Conservation (phyloP, 2,329 filamentous ascomycete species). For the Elsinoe fawcettii region DNA sequence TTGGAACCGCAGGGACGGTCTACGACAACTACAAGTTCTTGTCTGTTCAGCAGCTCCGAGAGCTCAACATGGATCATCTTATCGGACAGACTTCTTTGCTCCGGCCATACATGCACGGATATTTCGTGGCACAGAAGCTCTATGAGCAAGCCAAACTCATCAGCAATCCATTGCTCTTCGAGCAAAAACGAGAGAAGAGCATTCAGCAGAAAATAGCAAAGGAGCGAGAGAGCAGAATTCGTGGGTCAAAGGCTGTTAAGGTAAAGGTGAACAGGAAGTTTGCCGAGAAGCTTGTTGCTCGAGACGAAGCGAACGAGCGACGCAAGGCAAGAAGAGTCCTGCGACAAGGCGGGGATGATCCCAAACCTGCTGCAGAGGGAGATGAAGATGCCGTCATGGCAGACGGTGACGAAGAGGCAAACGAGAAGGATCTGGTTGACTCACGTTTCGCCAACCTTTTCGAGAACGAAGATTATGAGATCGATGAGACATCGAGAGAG, state of each 20-base stretch:
- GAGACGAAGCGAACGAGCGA: conserved; percentile 59
- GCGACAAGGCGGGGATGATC: conserved; percentile 53
- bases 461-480: conserved; percentile 83
- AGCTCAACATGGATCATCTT: conserved; percentile 78
- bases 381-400: conserved; percentile 53
- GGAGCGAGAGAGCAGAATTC: conserved; percentile 87
- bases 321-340: conserved; percentile 41
- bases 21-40: conserved; percentile 99
- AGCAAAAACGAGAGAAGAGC: conserved; percentile 83
- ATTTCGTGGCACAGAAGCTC: conserved; percentile 89
- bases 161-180: conserved; percentile 86
- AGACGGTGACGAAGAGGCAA: conserved; percentile 42
- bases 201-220: conserved; percentile 95
- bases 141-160: conserved; percentile 94
- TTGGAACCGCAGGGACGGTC: conserved; percentile 55
- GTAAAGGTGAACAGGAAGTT: conserved; percentile 81
- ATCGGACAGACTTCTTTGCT: conserved; percentile 84
- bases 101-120: conserved; percentile 97
- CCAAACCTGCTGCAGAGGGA: conserved; percentile 20
- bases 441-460: conserved; percentile 82
- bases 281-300: conserved; percentile 55
- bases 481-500: conserved; percentile 82
- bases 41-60: conserved; percentile 75
- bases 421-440: conserved; percentile 54
- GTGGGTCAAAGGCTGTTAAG: conserved; percentile 69